Base-by-base conservation (phyloP, 2,329 filamentous ascomycete genomes). In the Colletotrichum sp. region DNA sequence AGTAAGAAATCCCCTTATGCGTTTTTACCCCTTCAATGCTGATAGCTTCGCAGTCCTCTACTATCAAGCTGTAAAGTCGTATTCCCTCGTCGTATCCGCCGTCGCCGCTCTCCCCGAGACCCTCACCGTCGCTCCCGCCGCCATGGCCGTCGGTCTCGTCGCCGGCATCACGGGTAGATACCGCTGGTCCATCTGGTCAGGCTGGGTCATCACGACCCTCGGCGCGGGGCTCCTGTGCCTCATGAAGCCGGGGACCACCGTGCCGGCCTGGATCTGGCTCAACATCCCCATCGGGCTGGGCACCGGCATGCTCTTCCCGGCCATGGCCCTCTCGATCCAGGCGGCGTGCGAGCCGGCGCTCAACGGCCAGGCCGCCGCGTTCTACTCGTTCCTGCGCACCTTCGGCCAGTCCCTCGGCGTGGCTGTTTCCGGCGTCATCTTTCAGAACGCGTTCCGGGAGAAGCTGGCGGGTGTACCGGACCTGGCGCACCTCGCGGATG, bases 351-450 rank as follows among this genome's bases (percentile, higher is more conserved):
- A 82, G 13, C 84, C 84, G 8, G 80, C 78, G 18, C 85, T 87
- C 1, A 88, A 87, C 74, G 86, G 88, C 72, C 89, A 93, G 79
- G 89, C 92, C 55, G 89, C 91, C 2, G 92, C 90, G 13, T 90
- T 95, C 86, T 94, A 93, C 83, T 90, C 89, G 69, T 95, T 95
- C 85, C 89, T 92, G 79, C 89, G 92, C 16, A 89, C 90, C 2
- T 88, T 94, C 28, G 93, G 93, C 1, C 92, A 94, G 81, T 88
- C 90, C 0, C 83, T 94, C 12, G 93, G 93, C 28, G 91, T 95
- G 4, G 92, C 93, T 3, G 87, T 94, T 68, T 91, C 92, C 3
- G 93, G 93, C 5, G 92, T 93, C 36, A 89, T 94, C 69, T 95
- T 95, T 84, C 92, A 95, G 82, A 95, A 94, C 78, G 87, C 88